Evolutionary conservation across 1,139 yeast species (phyloP).

Genomic region (Sugiyamaella grinbergsii): DNA sequence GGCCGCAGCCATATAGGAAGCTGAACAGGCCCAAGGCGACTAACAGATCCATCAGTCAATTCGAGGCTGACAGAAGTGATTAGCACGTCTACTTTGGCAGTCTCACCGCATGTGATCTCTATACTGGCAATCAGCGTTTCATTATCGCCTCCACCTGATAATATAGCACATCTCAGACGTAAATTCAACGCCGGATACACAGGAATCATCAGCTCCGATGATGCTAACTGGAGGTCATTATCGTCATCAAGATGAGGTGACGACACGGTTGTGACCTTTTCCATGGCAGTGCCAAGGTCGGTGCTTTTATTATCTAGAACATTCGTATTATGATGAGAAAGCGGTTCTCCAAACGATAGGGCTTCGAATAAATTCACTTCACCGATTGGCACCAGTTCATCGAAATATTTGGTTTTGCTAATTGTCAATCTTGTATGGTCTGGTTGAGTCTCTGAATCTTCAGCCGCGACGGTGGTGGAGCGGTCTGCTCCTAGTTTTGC

Average conservation of each 20-base stretch:
- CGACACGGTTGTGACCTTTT: background rate
- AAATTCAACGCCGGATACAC: slow-evolving; percentile 56
- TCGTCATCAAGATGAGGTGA: slow-evolving; percentile 15
- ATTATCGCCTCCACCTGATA: slow-evolving; percentile 49
- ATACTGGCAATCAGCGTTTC: slow-evolving; percentile 56
- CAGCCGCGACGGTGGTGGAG: background rate
- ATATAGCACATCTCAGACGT: slow-evolving; percentile 57
- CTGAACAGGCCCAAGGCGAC: slow-evolving; percentile 41
- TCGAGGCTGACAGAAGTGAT: slow-evolving; percentile 46
- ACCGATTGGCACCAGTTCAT: slow-evolving; percentile 31
- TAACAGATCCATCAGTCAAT: slow-evolving; percentile 48
- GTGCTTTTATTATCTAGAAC: background rate
- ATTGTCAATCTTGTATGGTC: slow-evolving; percentile 7
- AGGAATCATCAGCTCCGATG: slow-evolving; percentile 39
- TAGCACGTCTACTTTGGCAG: slow-evolving; percentile 39
- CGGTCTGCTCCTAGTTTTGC: slow-evolving; percentile 12
- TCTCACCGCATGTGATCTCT: slow-evolving; percentile 55
- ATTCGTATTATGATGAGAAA: background rate
- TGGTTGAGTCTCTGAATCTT: background rate
- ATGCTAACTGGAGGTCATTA: slow-evolving; percentile 18
- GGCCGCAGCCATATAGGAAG: slow-evolving; percentile 41
- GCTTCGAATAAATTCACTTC: slow-evolving; percentile 31
- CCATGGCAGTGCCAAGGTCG: background rate
- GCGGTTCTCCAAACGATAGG: slow-evolving; percentile 12
- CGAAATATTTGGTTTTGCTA: slow-evolving; percentile 19